Evolutionary conservation across 129 eudicot genomes (phyloP), one percentile per base, ranked within the genome.

Genomic region (Heracleum sosnowskyi): DNA sequence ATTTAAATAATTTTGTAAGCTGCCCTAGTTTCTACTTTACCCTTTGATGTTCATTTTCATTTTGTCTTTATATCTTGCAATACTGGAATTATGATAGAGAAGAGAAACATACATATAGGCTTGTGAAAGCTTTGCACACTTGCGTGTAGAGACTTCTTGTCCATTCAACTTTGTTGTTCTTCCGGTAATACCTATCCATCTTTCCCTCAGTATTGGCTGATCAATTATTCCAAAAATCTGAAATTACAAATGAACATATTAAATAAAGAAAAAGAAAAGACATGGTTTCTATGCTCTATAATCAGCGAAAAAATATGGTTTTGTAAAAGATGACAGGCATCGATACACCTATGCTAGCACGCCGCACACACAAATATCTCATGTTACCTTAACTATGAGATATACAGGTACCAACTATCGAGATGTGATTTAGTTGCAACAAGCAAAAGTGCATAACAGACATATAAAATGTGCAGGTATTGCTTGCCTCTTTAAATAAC

Each of bases 171-270:
- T 85, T 49, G 99, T 90, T 47, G 80, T 84, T 84, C 88, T 86
- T 73, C 99, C 99, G 72, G 63, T 84, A 69, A 91, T 76, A 37
- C 99, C 96, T 74, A 91, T 83, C 99, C 99, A 95, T 85, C 99
- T 87, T 81, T 92, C 97, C 83, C 87, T 85, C 55, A 95, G 85
- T 42, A 95, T 66, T 53, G 99, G 99, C 76, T 95, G 99, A 86
- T 95, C 92, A 79, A 95, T 86, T 64, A 95, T 81, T 81, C 99
- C 99, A 79, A 95, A 90, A 77, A 95, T 90, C 99, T 95, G 87
- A 75, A 44, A 73, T 73, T 49, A 71, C 10, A 40, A 22, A 37
- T 71, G 20, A 20, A 71, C 20, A 71, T 15, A 18, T 20, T 7
- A 71, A 11, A 44, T 39, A 39, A 37, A 37, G 41, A 69, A 35